Evolutionary conservation across 2,329 filamentous ascomycete genomes (phyloP), one percentile per base, ranked within the genome.

Genomic region (Xylariaceae sp.): DNA sequence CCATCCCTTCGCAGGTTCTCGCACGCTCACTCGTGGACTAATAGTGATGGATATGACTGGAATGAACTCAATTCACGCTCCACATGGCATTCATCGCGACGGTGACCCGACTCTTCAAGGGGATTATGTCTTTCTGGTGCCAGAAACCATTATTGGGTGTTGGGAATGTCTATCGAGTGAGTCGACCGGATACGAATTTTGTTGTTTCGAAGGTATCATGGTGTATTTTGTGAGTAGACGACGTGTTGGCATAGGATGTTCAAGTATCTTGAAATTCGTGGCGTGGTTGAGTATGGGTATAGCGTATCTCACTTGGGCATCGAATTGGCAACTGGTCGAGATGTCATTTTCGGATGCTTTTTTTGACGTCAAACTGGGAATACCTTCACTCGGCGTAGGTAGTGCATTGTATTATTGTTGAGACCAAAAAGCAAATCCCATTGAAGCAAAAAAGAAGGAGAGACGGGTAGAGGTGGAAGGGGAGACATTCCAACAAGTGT

Each of bases 101-200:
- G 13, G 4, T 45, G 9, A 55, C 60, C 9, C 44, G 58, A 39
- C 53, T 62, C 51, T 45, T 60, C 10, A 60, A 64, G 53, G 58
- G 47, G 57, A 7, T 60, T 18, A 7, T 23, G 39, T 53, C 62
- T 1, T n/a, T 4, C 0, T 52, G 55, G 57, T 53, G 39, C 44
- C 62, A 62, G 17, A 37, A 11, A 30, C 3, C 23, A 17, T 6
- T 60, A 62, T 53, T 34, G 62, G 30, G 17, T 60, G 10, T 57
- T 34, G 53, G 54, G 11, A 54, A 58, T 45, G 4, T 58, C 13
- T 51, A 34, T 5, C 53, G 55, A 45, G 57, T 48, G 9, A n/a
- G 13, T 13, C 35, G 35, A 2, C 35, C 54, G 2, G 51, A 63
- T 49, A 56, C 1, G 4, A 56, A 17, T 23, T 11, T 60, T 7